Evolutionary conservation across 805 yeast genomes (phyloP).

Genomic region (Candida tammaniensis): DNA sequence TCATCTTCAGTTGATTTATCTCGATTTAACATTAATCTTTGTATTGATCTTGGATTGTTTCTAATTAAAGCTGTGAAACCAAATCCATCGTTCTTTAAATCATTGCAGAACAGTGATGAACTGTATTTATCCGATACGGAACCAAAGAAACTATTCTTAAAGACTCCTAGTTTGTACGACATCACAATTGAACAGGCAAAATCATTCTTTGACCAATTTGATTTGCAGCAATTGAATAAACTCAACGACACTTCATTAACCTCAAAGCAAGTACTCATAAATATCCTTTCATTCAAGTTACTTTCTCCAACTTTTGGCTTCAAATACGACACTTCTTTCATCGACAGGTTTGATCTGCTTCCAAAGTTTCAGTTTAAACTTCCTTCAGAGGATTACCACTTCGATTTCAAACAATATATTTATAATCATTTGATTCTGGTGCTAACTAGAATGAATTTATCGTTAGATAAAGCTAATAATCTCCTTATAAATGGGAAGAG

Average conservation of each 20-base stretch:
- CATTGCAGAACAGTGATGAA: not conserved
- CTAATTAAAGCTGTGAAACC: not conserved
- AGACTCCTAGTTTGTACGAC: conserved; percentile 1
- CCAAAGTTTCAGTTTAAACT: conserved; percentile 5
- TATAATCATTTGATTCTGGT: conserved; percentile 11
- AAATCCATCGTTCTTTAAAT: not conserved
- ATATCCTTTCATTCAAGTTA: conserved; percentile 1
- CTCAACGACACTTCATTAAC: not conserved
- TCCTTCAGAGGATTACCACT: conserved; percentile 4
- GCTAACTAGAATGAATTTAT: conserved; percentile 17
- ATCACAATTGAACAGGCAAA: conserved; percentile 1
- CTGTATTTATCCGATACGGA: not conserved
- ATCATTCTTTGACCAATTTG: conserved; percentile 1
- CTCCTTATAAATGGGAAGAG: conserved; percentile 22
- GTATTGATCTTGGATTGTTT: conserved; percentile 2
- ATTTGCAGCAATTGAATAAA: not conserved
- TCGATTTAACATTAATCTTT: conserved; percentile 1
- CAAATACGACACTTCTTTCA: not conserved
- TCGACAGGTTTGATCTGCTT: conserved; percentile 8
- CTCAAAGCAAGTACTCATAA: not conserved
- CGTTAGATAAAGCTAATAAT: conserved; percentile 11
- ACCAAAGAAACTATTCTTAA: not conserved
- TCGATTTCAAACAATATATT: conserved; percentile 1
- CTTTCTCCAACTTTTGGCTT: no score
- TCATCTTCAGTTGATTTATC: not conserved